Evolutionary conservation across 2,329 filamentous ascomycete genomes (phyloP).

Genomic region (Aspergillus thermomutatus): DNA sequence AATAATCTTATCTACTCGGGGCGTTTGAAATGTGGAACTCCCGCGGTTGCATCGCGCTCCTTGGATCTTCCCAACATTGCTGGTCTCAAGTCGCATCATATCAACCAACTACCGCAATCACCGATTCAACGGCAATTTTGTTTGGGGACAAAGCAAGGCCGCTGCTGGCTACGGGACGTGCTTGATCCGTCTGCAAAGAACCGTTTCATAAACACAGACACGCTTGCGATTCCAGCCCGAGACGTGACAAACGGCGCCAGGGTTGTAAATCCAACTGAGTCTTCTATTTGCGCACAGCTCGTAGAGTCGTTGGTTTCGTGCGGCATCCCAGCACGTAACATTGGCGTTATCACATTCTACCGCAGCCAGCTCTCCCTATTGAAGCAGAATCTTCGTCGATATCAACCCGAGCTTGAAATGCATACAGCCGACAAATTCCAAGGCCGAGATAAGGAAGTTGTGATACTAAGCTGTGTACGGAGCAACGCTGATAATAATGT

Average conservation of each 20-base stretch:
- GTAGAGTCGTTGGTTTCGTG: constrained; percentile 73
- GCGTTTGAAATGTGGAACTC: constrained; percentile 81
- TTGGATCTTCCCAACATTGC: constrained; percentile 66
- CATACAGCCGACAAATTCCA: constrained; percentile 97
- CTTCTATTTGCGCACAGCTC: constrained; percentile 71
- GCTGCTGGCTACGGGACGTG: constrained; percentile 75
- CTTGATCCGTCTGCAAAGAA: constrained; percentile 70
- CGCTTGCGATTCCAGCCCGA: constrained; percentile 58
- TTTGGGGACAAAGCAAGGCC: constrained; percentile 43
- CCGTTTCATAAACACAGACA: constrained; percentile 86
- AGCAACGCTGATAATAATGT: constrained; percentile 79
- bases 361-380: constrained; percentile 84
- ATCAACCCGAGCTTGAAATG: constrained; percentile 71
- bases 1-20: constrained; percentile 94
- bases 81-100: constrained; percentile 58
- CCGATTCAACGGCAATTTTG: constrained; percentile 50
- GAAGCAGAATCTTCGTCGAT: constrained; percentile 64
- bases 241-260: constrained; percentile 72
- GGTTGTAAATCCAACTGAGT: constrained; percentile 85
- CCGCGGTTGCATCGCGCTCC: constrained; percentile 66
- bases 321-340: constrained; percentile 70
- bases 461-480: constrained; percentile 82
- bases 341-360: constrained; percentile 97
- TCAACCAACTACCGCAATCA: constrained; percentile 22
- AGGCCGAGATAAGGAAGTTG: constrained; percentile 89